phyloP scores from a whole-genome alignment of 257 asterid species.

The Penstemon newberryi region DNA sequence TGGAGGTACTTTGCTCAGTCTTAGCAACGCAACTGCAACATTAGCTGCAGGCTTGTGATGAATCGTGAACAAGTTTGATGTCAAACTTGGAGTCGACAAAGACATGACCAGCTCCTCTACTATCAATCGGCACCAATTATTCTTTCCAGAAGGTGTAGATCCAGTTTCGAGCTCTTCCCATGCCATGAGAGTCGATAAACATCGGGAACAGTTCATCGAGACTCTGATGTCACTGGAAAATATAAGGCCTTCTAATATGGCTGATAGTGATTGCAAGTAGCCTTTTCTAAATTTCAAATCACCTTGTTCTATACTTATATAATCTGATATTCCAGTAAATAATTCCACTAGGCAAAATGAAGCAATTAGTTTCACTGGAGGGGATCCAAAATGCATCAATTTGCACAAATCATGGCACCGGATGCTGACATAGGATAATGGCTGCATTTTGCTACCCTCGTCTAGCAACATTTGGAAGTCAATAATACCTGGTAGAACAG shows the following conservation, averaged over 20 bases:
- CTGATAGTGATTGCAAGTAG: constrained; percentile 50
- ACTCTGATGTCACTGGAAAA: constrained; percentile 58
- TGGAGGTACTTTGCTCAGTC: constrained; percentile 41
- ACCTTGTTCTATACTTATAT: constrained; percentile 30
- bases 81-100: constrained; percentile 58
- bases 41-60: constrained; percentile 68
- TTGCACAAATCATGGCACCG: constrained; percentile 75
- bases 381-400: constrained; percentile 82
- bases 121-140: constrained; percentile 72
- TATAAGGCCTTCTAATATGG: constrained; percentile 73
- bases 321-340: constrained; percentile 51
- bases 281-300: constrained; percentile 45
- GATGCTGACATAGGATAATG: constrained; percentile 52
- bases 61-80: constrained; percentile 45
- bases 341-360: constrained; percentile 74
- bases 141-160: constrained; percentile 31
- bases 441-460: constrained; percentile 38
- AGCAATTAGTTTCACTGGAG: constrained; percentile 59
- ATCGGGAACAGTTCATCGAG: constrained; percentile 65
- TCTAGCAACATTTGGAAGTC: constrained; percentile 49
- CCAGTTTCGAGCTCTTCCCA: constrained; percentile 52
- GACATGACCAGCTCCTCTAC: constrained; percentile 84
- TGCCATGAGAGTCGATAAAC: constrained; percentile 58
- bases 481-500: constrained; percentile 58
- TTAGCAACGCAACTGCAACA: constrained; percentile 67